phyloP scores from a whole-genome alignment of 179 eudicot genomes.

The Nepenthes alata region DNA sequence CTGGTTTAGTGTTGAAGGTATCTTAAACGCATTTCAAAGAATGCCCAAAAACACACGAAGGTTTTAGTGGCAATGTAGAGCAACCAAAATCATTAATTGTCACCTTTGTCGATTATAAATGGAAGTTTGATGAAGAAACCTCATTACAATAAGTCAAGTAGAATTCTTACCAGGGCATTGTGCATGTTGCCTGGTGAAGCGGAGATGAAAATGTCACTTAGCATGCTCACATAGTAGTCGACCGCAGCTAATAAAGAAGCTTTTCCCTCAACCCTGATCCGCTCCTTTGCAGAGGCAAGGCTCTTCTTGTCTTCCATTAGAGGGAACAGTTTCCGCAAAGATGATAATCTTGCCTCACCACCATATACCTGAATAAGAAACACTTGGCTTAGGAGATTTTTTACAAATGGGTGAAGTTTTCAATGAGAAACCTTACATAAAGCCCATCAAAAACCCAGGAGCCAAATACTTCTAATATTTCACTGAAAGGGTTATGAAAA shows the following conservation, averaged over 20 bases:
- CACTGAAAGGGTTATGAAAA: background rate
- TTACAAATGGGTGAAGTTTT: background rate
- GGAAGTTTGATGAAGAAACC: background rate
- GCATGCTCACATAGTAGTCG: constrained; percentile 89
- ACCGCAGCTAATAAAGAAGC: constrained; percentile 88
- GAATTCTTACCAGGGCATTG: constrained; percentile 71
- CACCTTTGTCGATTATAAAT: background rate
- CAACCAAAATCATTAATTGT: background rate
- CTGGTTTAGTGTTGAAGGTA: too few species aligned
- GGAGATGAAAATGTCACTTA: constrained; percentile 82
- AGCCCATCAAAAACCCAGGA: background rate
- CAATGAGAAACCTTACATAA: background rate
- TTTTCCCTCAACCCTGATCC: constrained; percentile 60
- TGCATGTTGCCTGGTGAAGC: constrained; percentile 99
- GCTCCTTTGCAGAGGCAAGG: constrained; percentile 53
- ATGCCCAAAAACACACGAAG: too few species aligned
- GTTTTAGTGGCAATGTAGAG: background rate
- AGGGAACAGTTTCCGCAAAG: constrained; percentile 66
- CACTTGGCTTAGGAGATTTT: background rate
- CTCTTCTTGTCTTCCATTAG: constrained; percentile 84
- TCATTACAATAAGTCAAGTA: too few species aligned
- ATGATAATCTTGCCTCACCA: constrained; percentile 82
- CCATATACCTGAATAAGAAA: constrained; percentile 63
- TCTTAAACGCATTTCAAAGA: too few species aligned
- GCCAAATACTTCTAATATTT: background rate